Percentiles rank a stretch among this genome's conserved stretches.
These are phyloP conservation scores for Diaporthe australafricana DNA, from an alignment of 2,329 filamentous ascomycete genomes.

Conservation along the genomic window DNA sequence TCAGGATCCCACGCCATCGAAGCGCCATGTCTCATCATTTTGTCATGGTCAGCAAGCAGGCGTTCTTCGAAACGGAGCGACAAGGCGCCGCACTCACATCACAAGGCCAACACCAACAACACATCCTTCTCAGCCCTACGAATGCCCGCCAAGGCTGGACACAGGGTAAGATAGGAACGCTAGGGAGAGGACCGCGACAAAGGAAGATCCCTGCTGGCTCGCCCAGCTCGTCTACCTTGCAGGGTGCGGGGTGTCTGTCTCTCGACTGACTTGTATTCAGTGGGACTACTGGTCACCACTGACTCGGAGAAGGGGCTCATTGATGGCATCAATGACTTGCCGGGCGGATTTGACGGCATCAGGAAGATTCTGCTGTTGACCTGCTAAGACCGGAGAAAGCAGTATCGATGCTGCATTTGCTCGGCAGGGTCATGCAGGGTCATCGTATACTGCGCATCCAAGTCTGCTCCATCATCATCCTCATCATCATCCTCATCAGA, in stretches of 20 bases:
- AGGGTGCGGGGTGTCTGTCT: conserved; percentile 10
- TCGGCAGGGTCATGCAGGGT: neutral
- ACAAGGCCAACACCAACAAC: conserved; percentile 1
- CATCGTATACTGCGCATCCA: neutral
- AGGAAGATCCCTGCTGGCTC: conserved; percentile 15
- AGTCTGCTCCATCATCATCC: neutral
- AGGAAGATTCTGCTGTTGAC: conserved; percentile 1
- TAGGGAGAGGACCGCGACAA: neutral
- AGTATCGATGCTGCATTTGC: neutral
- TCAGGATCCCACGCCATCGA: neutral
- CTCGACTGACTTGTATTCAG: conserved; percentile 1
- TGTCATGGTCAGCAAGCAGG: conserved; percentile 18
- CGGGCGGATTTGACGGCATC: neutral
- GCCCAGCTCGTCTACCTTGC: conserved; percentile 16
- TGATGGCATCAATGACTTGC: conserved; percentile 16
- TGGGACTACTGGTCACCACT: neutral
- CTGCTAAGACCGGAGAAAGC: neutral
- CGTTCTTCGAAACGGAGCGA: conserved; percentile 25
- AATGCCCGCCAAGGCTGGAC: conserved; percentile 20
- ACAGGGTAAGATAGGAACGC: conserved; percentile 1
- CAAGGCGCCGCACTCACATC: conserved; percentile 5
- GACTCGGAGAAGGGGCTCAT: neutral
- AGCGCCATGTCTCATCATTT: conserved; percentile 22
- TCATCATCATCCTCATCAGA: no score
- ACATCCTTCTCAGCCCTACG: conserved; percentile 24